These are phyloP conservation scores for Ascochyta fabae DNA, from an alignment of 2,329 filamentous ascomycete genomes.

Conservation along the genomic window DNA sequence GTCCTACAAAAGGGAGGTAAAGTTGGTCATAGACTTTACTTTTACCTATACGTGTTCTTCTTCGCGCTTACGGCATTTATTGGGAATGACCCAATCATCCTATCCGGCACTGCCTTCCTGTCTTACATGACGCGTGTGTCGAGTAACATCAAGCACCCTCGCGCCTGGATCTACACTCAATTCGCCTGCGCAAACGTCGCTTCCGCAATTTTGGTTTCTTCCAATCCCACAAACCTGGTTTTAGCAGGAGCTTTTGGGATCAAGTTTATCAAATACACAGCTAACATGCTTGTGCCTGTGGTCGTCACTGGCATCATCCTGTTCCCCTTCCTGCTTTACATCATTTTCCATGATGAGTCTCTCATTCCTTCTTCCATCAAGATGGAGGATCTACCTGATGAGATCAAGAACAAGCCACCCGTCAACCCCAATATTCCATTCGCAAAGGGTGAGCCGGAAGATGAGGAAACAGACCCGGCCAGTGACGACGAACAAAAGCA, in stretches of 20 bases:
- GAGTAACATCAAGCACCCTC: slow-evolving; percentile 72
- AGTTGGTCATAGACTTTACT: slow-evolving; percentile 71
- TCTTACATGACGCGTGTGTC: slow-evolving; percentile 80
- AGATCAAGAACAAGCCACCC: slow-evolving; percentile 61
- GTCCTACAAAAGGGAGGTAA: slow-evolving; percentile 72
- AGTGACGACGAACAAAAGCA: slow-evolving; percentile 60
- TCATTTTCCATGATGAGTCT: slow-evolving; percentile 68
- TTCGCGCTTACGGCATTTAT: slow-evolving; percentile 71
- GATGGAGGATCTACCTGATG: slow-evolving; percentile 70
- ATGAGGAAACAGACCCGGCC: slow-evolving; percentile 55
- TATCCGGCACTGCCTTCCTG: slow-evolving; percentile 76
- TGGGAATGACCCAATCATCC: slow-evolving; percentile 77
- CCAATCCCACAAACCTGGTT: slow-evolving; percentile 78
- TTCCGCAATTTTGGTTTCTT: slow-evolving; percentile 77
- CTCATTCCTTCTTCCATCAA: slow-evolving; percentile 71
- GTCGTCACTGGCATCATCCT: slow-evolving; percentile 70
- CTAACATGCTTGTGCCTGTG: slow-evolving; percentile 78
- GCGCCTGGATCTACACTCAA: slow-evolving; percentile 76
- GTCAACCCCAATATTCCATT: slow-evolving; percentile 77
- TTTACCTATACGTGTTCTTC: slow-evolving; percentile 77
- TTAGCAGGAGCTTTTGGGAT: slow-evolving; percentile 75
- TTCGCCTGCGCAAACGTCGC: slow-evolving; percentile 76
- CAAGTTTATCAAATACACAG: slow-evolving; percentile 75
- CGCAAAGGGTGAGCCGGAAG: slow-evolving; percentile 62
- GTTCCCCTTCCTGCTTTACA: slow-evolving; percentile 73